Conservation (phyloP, 1,139 yeast genomes). For the Blastobotrys aristatus region DNA sequence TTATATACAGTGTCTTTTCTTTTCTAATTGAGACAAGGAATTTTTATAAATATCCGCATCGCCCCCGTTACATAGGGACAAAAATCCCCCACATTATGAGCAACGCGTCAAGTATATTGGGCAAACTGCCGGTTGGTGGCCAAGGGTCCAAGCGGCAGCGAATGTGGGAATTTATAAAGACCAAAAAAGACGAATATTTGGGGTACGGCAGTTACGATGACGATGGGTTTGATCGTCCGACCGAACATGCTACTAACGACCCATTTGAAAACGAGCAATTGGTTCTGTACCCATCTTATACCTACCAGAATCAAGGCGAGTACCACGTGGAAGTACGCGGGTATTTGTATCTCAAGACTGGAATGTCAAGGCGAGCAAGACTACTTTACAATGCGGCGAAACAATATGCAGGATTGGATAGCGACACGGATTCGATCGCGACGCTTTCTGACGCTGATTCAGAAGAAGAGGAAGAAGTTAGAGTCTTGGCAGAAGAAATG, state of each 20-base stretch:
- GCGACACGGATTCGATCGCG: background rate
- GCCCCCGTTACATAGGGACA: too few species aligned
- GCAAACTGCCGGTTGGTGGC: slow-evolving; percentile 10
- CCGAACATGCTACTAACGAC: too few species aligned
- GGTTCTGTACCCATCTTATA: slow-evolving; percentile 59
- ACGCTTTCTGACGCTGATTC: too few species aligned
- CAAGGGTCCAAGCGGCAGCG: slow-evolving; percentile 21
- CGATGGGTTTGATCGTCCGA: slow-evolving; percentile 15
- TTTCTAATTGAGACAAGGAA: too few species aligned
- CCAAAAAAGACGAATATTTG: slow-evolving; percentile 24
- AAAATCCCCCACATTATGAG: too few species aligned
- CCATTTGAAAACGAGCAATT: slow-evolving; percentile 33
- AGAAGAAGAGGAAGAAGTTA: slow-evolving; percentile 5
- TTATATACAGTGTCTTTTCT: too few species aligned
- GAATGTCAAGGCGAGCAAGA: slow-evolving; percentile 63
- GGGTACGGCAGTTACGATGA: slow-evolving; percentile 15
- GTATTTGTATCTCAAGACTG: slow-evolving; percentile 66
- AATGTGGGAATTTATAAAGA: slow-evolving; percentile 21
- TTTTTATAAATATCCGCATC: too few species aligned
- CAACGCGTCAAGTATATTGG: too few species aligned
- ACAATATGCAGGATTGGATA: slow-evolving; percentile 45
- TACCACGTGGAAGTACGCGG: slow-evolving; percentile 64
- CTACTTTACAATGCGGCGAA: slow-evolving; percentile 64
- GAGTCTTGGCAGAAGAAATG: slow-evolving; percentile 1
- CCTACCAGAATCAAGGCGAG: slow-evolving; percentile 35